Conservation (phyloP, 257 asterid genomes). For the Plantago elongata region DNA sequence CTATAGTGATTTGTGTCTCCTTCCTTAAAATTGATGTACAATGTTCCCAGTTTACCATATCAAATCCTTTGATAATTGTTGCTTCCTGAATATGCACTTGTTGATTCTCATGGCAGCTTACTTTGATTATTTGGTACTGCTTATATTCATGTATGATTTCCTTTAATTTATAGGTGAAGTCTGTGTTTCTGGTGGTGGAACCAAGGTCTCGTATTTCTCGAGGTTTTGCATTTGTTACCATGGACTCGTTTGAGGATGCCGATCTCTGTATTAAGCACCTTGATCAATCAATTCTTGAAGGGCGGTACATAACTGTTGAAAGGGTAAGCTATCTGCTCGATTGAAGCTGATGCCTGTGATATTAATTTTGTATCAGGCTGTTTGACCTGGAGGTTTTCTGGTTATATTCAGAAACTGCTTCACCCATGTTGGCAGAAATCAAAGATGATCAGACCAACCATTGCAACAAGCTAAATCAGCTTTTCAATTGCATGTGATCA, state of each 20-base stretch:
- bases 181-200: conserved; percentile 84
- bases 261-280: conserved; percentile 85
- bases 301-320: conserved; percentile 90
- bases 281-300: conserved; percentile 90
- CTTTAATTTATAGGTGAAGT: conserved; percentile 51
- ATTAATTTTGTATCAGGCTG: conserved; percentile 41
- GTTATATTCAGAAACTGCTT: conserved; percentile 93
- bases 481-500: conserved; percentile 88
- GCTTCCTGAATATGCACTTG: neutral
- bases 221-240: conserved; percentile 89
- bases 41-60: neutral
- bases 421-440: conserved; percentile 97
- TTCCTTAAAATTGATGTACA: neutral
- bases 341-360: conserved; percentile 31
- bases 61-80: conserved; percentile 7
- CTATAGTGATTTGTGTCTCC: neutral
- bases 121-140: conserved; percentile 4
- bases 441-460: conserved; percentile 95
- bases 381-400: conserved; percentile 94
- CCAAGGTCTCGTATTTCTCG: conserved; percentile 92
- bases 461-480: conserved; percentile 98
- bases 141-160: conserved; percentile 13
- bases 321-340: conserved; percentile 52
- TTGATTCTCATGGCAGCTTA: conserved; percentile 3
- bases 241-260: conserved; percentile 83